These are phyloP conservation scores for Helianthus annuus DNA, from an alignment of 129 eudicot species.

Conservation along the genomic window DNA sequence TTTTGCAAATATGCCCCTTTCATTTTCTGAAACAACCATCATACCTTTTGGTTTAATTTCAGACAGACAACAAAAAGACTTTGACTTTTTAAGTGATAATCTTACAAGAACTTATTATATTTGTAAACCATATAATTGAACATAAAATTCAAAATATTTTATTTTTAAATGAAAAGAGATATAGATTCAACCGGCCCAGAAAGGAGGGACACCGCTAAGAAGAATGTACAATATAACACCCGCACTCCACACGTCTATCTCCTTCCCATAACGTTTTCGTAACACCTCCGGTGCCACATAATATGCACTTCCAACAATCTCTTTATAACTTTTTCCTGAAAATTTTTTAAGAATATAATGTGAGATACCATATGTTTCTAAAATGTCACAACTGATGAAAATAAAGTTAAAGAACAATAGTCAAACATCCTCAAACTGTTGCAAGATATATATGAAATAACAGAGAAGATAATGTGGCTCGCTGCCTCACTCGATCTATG, in stretches of 20 bases:
- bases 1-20: slow-evolving; percentile 61
- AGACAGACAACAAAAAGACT: background rate
- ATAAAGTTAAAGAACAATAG: background rate
- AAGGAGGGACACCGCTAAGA: slow-evolving; percentile 85
- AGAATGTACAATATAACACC: slow-evolving; percentile 90
- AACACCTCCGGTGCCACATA: slow-evolving; percentile 95
- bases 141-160: background rate
- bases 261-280: slow-evolving; percentile 70
- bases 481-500: no score
- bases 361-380: background rate
- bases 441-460: no score
- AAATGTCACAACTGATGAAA: background rate
- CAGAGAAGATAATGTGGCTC: no score
- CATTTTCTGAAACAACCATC: slow-evolving; percentile 52
- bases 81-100: background rate
- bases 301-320: slow-evolving; percentile 86
- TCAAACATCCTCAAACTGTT: background rate
- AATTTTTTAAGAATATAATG: background rate
- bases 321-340: slow-evolving; percentile 60
- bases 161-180: background rate
- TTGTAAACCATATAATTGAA: background rate
- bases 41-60: background rate
- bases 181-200: slow-evolving; percentile 68
- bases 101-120: background rate
- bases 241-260: slow-evolving; percentile 94